Percentiles rank a stretch among this genome's conserved stretches.
These are phyloP conservation scores for Inga oerstediana DNA, from an alignment of 306 rosid species.

Conservation along the genomic window DNA sequence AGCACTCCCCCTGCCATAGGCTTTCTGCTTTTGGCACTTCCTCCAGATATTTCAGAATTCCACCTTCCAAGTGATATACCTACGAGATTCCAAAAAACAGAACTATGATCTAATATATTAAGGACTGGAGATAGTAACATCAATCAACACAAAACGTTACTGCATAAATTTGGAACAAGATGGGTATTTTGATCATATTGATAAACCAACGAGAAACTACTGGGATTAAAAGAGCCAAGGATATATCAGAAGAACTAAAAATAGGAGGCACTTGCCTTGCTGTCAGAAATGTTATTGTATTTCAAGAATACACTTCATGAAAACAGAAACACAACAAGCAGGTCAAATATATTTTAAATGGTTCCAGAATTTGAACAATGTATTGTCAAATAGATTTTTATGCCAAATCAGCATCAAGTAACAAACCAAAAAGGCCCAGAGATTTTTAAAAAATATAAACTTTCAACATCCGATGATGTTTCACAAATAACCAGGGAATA, in stretches of 20 bases:
- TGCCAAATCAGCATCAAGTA: background rate
- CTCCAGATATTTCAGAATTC: conserved; percentile 93
- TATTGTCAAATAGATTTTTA: no score
- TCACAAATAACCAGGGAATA: conserved; percentile 9
- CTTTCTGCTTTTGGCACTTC: conserved; percentile 78
- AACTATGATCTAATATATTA: background rate
- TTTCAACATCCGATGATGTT: background rate
- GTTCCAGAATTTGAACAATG: background rate
- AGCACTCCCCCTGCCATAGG: conserved; percentile 96
- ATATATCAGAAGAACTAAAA: background rate
- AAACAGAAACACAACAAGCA: background rate
- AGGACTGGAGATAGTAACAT: background rate
- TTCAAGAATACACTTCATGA: background rate
- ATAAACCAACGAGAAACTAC: background rate
- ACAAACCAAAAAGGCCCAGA: conserved; percentile 10
- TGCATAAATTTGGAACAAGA: background rate
- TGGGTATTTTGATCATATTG: background rate
- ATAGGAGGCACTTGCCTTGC: background rate
- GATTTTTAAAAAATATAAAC: background rate
- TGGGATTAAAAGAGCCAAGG: background rate
- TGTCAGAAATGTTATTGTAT: background rate
- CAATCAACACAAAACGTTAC: background rate
- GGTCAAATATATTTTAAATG: background rate
- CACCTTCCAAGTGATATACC: conserved; percentile 98
- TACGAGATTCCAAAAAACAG: conserved; percentile 16